Evolutionary conservation across 1,284 basidiomycete genomes (phyloP).

Genomic region (Trichosporon faecale): DNA sequence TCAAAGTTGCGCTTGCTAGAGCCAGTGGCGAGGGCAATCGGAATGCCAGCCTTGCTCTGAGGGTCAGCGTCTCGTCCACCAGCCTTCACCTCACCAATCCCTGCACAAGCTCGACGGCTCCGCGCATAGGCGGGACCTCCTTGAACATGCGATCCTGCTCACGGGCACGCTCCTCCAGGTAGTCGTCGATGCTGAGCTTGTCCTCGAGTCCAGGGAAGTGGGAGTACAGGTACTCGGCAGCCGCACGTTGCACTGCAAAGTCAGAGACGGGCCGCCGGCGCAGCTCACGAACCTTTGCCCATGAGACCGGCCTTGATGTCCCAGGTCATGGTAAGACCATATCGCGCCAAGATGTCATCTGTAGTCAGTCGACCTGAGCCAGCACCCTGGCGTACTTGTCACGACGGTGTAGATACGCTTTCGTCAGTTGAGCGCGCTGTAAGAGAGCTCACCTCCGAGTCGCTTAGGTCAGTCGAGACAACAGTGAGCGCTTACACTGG

Average conservation of each 20-base stretch:
- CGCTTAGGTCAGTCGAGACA: constrained; percentile 21
- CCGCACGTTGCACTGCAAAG: constrained; percentile 33
- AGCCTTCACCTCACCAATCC: constrained; percentile 36
- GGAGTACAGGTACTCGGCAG: constrained; percentile 45
- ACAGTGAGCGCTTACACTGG: constrained; percentile 31
- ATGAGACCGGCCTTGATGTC: constrained; percentile 52
- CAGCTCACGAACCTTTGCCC: constrained; percentile 44
- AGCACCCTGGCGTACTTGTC: constrained; percentile 29
- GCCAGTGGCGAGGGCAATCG: constrained; percentile 52
- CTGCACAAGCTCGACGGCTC: constrained; percentile 46
- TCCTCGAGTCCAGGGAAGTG: constrained; percentile 45
- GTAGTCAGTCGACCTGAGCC: constrained; percentile 8
- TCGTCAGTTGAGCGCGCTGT: constrained; percentile 5
- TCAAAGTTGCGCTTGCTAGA: constrained; percentile 39
- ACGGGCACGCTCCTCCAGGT: constrained; percentile 42
- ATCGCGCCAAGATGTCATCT: constrained; percentile 49
- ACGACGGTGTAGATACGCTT: constrained; percentile 51
- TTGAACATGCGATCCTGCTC: constrained; percentile 47
- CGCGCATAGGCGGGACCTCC: constrained; percentile 47
- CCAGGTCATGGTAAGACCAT: constrained; percentile 50
- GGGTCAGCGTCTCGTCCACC: not conserved
- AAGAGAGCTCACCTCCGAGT: constrained; percentile 32
- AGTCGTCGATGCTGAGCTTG: constrained; percentile 47
- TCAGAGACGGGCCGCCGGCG: not conserved
- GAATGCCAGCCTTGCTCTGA: constrained; percentile 45